Conservation (phyloP, 495 filamentous ascomycete species). For the Aspergillus ellipticus region DNA sequence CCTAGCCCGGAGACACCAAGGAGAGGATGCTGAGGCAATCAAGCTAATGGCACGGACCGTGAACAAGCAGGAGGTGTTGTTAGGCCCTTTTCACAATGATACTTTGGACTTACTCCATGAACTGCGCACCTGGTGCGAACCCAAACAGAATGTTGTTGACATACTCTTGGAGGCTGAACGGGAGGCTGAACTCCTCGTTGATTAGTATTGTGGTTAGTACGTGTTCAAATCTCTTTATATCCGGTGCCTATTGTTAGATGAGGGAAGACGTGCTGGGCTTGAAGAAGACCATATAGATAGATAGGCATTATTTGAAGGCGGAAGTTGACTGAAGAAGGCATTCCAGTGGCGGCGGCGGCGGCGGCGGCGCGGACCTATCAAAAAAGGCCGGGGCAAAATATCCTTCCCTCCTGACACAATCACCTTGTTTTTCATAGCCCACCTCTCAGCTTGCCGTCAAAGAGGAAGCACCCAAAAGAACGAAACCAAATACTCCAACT, state of each 20-base stretch:
- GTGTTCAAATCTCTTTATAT: too few species aligned
- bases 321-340: not conserved
- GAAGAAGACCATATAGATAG: too few species aligned
- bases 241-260: too few species aligned
- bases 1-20: not conserved
- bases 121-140: not conserved
- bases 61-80: not conserved
- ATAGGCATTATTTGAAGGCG: too few species aligned
- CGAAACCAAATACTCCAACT: not conserved
- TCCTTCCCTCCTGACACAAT: not conserved
- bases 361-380: not conserved
- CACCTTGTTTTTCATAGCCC: not conserved
- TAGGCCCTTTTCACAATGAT: not conserved
- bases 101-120: not conserved
- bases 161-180: not conserved
- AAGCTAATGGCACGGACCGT: not conserved
- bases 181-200: not conserved
- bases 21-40: slow-evolving; percentile 1
- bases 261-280: too few species aligned
- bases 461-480: not conserved
- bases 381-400: not conserved
- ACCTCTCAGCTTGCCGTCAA: not conserved
- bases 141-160: not conserved
- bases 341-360: not conserved
- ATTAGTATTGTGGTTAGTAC: too few species aligned